A percentile compares a stretch with the other conserved stretches of the same genome.
phyloP scores from a whole-genome alignment of 75 land plant species.

The Cunninghamia lanceolata region DNA sequence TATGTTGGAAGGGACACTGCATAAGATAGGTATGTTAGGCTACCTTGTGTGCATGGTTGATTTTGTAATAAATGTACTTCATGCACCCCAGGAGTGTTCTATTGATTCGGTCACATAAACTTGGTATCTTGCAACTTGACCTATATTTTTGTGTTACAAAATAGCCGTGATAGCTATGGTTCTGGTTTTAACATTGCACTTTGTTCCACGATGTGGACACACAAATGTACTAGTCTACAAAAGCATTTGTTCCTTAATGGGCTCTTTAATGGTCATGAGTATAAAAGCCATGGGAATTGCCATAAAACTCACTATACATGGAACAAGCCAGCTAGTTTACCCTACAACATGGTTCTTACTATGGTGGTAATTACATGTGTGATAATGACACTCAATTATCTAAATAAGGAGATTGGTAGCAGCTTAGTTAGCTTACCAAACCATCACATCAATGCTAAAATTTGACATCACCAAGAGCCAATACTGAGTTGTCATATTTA shows the following conservation, averaged over 20 bases:
- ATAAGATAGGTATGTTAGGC: slow-evolving; percentile 73
- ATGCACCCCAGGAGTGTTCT: slow-evolving; percentile 81
- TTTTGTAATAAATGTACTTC: slow-evolving; percentile 76
- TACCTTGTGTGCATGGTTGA: slow-evolving; percentile 91
- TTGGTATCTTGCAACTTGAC: slow-evolving; percentile 83
- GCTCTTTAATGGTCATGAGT: slow-evolving; percentile 92
- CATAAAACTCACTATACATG: slow-evolving; percentile 81
- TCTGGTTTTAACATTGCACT: slow-evolving; percentile 65
- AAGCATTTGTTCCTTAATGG: slow-evolving; percentile 93
- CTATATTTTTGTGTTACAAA: slow-evolving; percentile 76
- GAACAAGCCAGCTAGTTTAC: slow-evolving; percentile 73
- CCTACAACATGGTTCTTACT: slow-evolving; percentile 77
- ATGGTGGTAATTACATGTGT: slow-evolving; percentile 76
- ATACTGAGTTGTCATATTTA: too few relatives aligned
- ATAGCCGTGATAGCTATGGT: slow-evolving; percentile 52
- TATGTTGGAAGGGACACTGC: slow-evolving; percentile 76
- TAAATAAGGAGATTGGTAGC: too few relatives aligned
- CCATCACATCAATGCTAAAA: too few relatives aligned
- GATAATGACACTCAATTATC: slow-evolving; percentile 84
- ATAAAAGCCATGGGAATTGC: slow-evolving; percentile 97
- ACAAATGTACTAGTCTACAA: slow-evolving; percentile 84
- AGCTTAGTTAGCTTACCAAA: too few relatives aligned
- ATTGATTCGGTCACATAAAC: slow-evolving; percentile 76
- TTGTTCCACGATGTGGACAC: slow-evolving; percentile 84
- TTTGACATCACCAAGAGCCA: too few relatives aligned